phyloP scores from a whole-genome alignment of 805 yeast species.

The Candida alai region DNA sequence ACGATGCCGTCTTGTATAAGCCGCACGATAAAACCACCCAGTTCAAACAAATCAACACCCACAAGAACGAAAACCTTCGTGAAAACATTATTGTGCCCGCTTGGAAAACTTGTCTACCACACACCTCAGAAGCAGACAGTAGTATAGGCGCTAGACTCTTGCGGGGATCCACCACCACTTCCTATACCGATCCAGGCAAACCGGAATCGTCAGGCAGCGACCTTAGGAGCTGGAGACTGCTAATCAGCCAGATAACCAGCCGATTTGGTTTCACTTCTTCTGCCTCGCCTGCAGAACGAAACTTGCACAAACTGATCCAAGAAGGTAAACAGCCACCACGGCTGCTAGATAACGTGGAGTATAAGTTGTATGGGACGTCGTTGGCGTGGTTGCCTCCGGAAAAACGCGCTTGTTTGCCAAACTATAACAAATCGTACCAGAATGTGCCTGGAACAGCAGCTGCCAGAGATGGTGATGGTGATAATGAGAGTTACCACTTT shows the following conservation, averaged over 20 bases:
- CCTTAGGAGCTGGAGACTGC: slow-evolving; percentile 33
- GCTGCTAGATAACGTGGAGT: slow-evolving; percentile 13
- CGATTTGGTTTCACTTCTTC: slow-evolving; percentile 25
- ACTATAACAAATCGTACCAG: slow-evolving; percentile 28
- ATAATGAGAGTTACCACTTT: slow-evolving; percentile 9
- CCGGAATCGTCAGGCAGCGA: slow-evolving; percentile 30
- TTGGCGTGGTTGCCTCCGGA: slow-evolving; percentile 32
- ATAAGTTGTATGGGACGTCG: slow-evolving; percentile 35
- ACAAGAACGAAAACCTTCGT: slow-evolving; percentile 38
- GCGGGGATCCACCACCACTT: slow-evolving; percentile 25
- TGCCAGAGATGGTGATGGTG: background rate
- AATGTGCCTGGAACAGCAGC: slow-evolving; percentile 8
- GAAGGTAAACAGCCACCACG: too few relatives aligned
- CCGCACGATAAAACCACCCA: slow-evolving; percentile 39
- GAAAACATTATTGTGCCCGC: slow-evolving; percentile 41
- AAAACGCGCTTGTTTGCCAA: slow-evolving; percentile 39
- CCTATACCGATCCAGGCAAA: slow-evolving; percentile 13
- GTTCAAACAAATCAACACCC: slow-evolving; percentile 40
- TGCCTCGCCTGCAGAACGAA: background rate
- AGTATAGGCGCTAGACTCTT: slow-evolving; percentile 20
- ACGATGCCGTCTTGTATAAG: slow-evolving; percentile 43
- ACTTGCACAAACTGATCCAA: background rate
- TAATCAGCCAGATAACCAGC: slow-evolving; percentile 30
- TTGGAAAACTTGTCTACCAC: slow-evolving; percentile 37
- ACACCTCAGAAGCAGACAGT: slow-evolving; percentile 2